These are phyloP conservation scores for Tympanopsis confertula DNA, from an alignment of 2,329 filamentous ascomycete species.

Conservation along the genomic window DNA sequence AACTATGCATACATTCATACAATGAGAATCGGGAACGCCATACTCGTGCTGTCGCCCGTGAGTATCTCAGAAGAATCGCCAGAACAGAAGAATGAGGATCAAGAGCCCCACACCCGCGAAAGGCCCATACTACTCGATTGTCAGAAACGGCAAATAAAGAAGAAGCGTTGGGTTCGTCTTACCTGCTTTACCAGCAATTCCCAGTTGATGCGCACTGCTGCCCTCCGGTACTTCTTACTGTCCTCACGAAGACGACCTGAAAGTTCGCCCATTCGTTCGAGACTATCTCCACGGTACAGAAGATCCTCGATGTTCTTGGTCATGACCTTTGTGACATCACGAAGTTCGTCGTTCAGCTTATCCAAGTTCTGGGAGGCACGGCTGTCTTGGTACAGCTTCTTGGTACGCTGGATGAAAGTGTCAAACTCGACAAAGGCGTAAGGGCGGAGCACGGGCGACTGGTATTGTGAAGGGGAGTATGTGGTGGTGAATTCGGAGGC, in stretches of 20 bases:
- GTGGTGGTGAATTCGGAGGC: slow-evolving; percentile 80
- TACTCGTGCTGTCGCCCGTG: background rate
- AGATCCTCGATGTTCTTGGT: slow-evolving; percentile 99
- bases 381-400: slow-evolving; percentile 85
- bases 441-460: slow-evolving; percentile 65
- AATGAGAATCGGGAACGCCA: background rate
- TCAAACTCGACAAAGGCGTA: slow-evolving; percentile 98
- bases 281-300: slow-evolving; percentile 81
- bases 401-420: slow-evolving; percentile 86
- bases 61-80: slow-evolving; percentile 43
- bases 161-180: too few species aligned
- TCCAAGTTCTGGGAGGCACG: slow-evolving; percentile 86
- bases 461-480: slow-evolving; percentile 65
- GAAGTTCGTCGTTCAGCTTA: slow-evolving; percentile 90
- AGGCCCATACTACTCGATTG: slow-evolving; percentile 43
- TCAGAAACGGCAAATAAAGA: background rate
- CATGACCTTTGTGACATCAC: slow-evolving; percentile 98
- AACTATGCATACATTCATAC: background rate
- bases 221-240: slow-evolving; percentile 83
- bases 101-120: slow-evolving; percentile 47
- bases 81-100: slow-evolving; percentile 49
- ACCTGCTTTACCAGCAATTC: slow-evolving; percentile 82
- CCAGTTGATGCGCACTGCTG: slow-evolving; percentile 95
- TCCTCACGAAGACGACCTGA: slow-evolving; percentile 80
- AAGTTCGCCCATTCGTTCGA: slow-evolving; percentile 96